phyloP scores from a whole-genome alignment of 331 rosid genomes.

The Quercus phellos region DNA sequence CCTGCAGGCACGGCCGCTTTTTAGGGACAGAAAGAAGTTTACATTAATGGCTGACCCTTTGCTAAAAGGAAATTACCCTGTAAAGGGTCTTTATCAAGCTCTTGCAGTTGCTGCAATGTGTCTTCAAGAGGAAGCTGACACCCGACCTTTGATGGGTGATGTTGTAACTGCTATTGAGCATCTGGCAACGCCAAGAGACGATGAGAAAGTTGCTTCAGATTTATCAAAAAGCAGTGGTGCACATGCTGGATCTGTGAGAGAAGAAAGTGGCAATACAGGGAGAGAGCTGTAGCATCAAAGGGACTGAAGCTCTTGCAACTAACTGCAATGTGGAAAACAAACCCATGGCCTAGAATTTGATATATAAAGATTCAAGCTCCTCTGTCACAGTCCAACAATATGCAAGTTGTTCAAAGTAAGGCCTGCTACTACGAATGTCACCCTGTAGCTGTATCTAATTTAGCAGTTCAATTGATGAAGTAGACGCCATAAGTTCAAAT shows the following conservation, averaged over 20 bases:
- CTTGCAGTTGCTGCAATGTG: slow-evolving; percentile 91
- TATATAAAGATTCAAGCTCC: background rate
- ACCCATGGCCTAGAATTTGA: background rate
- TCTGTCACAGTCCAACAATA: background rate
- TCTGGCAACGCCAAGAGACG: slow-evolving; percentile 20
- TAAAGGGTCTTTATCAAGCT: slow-evolving; percentile 69
- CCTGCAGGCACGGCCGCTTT: slow-evolving; percentile 61
- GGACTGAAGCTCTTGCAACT: background rate
- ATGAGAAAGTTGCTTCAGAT: slow-evolving; percentile 19
- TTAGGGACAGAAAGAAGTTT: slow-evolving; percentile 52
- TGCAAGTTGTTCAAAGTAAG: no score
- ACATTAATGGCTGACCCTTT: slow-evolving; percentile 58
- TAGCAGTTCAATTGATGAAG: background rate
- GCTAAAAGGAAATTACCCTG: slow-evolving; percentile 53
- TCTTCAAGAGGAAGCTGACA: slow-evolving; percentile 63
- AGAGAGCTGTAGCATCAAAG: slow-evolving; percentile 5
- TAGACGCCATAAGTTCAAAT: no score
- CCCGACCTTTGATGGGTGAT: slow-evolving; percentile 62
- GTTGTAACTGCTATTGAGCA: slow-evolving; percentile 56
- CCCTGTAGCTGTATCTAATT: background rate
- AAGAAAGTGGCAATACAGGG: slow-evolving; percentile 6
- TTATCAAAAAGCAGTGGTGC: slow-evolving; percentile 18
- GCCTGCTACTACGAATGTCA: background rate
- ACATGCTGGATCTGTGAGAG: slow-evolving; percentile 37
- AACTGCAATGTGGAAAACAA: background rate